Percentiles rank a stretch among this genome's conserved stretches.
phyloP scores from a whole-genome alignment of 768 basidiomycete species.

The Stropharia rugosoannulata region DNA sequence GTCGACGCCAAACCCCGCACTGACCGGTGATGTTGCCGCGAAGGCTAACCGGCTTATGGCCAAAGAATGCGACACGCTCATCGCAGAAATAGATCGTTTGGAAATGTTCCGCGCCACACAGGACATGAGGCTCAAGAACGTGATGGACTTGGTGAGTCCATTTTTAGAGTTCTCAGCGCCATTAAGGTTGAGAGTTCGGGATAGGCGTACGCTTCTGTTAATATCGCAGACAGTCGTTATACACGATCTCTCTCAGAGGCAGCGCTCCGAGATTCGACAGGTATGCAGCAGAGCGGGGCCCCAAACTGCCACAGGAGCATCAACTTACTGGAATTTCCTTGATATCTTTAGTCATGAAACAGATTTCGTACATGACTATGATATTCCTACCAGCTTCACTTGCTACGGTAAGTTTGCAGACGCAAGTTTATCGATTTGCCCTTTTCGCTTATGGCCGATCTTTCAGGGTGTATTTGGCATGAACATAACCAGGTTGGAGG shows the following conservation, averaged over 20 bases:
- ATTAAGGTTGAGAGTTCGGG: neutral
- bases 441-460: neutral
- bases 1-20: constrained; percentile 50
- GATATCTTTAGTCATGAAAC: constrained; percentile 39
- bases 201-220: constrained; percentile 55
- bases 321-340: neutral
- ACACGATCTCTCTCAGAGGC: constrained; percentile 55
- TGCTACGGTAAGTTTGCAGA: constrained; percentile 34
- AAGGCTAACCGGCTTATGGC: constrained; percentile 34
- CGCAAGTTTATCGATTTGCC: neutral
- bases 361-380: constrained; percentile 64
- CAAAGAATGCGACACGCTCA: constrained; percentile 48
- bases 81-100: constrained; percentile 49
- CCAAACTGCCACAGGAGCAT: neutral
- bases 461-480: constrained; percentile 55
- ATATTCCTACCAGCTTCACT: constrained; percentile 62
- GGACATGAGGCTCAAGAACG: constrained; percentile 48
- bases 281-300: constrained; percentile 10
- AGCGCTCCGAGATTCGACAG: constrained; percentile 29
- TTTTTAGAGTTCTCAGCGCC: neutral
- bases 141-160: constrained; percentile 45
- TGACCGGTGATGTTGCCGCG: constrained; percentile 31
- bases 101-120: constrained; percentile 39
- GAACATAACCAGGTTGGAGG: constrained; percentile 49
- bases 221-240: constrained; percentile 51